Evolutionary conservation across 2,329 filamentous ascomycete genomes (phyloP), one percentile per base, ranked within the genome.

Genomic region (Triangularia verruculosa): DNA sequence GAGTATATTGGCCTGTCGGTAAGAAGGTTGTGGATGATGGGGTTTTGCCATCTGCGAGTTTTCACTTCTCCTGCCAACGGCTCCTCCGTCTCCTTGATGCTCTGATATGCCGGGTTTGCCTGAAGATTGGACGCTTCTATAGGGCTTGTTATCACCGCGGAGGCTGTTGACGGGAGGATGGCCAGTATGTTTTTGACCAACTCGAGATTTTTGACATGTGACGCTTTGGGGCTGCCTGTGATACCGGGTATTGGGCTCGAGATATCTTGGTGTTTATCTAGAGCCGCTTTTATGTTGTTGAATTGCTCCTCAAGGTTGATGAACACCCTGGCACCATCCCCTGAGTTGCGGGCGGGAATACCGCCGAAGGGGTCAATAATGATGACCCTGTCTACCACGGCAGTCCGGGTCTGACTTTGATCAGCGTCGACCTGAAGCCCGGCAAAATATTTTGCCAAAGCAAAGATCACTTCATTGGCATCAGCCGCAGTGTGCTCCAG

Each of bases 251-350:
- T 60, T 47, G 51, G 20, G 43, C 17, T 25, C 66, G 32, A 60
- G 4, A 67, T 59, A 6, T 65, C 3, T 64, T 61, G 51, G 68
- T 60, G 57, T 20, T 68, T 67, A 57, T 74, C 71, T 25, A 96
- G 80, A 68, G 92, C 85, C 15, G 83, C 76, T 65, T 86, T 82
- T 57, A 96, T 89, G 25, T 84, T 78, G 1, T 85, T 80, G 69
- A 90, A 97, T 73, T 99, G 94, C 72, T 98, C 93, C 72, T 96
- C 90, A 62, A 99, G 83, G 70, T 99, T 99, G 73, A 99, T 86
- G 73, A 97, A 98, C 7, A 95, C 86, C 73, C 95, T 90, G 1
- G 90, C 84, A 58, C 83, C 85, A 75, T 89, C 78, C 53, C 83
- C 78, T 68, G 84, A 75, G 74, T 85, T 78, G 72, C 82, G 77